Base-by-base conservation (phyloP, 306 rosid species). In the Dalbergia oliveri region DNA sequence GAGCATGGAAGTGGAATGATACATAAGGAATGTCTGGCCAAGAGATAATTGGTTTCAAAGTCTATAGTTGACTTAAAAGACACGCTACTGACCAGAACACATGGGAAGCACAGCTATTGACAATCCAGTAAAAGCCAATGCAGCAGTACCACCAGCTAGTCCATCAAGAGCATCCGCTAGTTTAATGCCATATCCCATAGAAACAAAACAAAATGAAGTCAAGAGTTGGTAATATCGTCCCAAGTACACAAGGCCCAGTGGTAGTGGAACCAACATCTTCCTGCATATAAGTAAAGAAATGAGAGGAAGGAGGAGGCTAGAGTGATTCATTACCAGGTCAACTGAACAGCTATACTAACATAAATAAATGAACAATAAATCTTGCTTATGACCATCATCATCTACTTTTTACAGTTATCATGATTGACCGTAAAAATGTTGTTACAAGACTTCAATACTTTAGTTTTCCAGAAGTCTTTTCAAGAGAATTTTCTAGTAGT, bases 91-190 rank as follows among this genome's bases (percentile, higher is more conserved):
- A 95, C 99, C 99, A 70, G 97, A 84, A 73, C 97, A 93, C 80
- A 95, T 86, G 49, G 99, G 99, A 81, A 95, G 99, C 86, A 95
- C 97, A 10, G 98, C 98, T 15, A 93, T 91, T 1, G 99, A 89
- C 99, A 95, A 93, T 81, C 98, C 99, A 11, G 81, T 83, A 63
- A 93, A 93, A 43, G 99, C 99, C 93, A 95, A 82, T 60, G 99
- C 98, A 80, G 99, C 93, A 76, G 87, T 83, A 66, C 99, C 99
- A 64, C 99, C 97, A 66, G 99, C 96, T 72, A 95, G 87, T 70
- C 99, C 99, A 73, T 95, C 99, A 79, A 95, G 94, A 73, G 96
- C 92, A 86, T 93, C 94, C 12, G 98, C 88, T 77, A 91, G 60
- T 86, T 95, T 87, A 66, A 95, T 91, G 26, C 97, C 99, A 76